phyloP scores from a whole-genome alignment of 192 early-diverging fungal genomes.

The Backusella luteola region DNA sequence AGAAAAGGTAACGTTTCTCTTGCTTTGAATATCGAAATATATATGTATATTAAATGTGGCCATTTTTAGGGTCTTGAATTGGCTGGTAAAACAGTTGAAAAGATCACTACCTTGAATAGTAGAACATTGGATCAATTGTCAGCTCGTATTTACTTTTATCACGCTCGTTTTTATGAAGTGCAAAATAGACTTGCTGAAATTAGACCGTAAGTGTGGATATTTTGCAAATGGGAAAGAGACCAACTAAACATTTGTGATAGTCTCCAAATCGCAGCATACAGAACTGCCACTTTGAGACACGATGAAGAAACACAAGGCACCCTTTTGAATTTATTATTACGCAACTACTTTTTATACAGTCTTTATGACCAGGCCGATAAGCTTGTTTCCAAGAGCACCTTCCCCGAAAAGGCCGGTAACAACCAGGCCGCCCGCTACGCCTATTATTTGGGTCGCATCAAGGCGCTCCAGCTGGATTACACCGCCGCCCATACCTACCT shows the following conservation, averaged over 20 bases:
- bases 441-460: conserved; percentile 96
- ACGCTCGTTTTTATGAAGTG: conserved; percentile 88
- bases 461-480: conserved; percentile 98
- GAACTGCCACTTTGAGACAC: conserved; percentile 87
- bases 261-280: conserved; percentile 75
- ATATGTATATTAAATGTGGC: no score
- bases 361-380: conserved; percentile 98
- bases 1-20: conserved; percentile 53
- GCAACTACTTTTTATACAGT: conserved; percentile 93
- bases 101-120: conserved; percentile 70
- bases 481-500: conserved; percentile 85
- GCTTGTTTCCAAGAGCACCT: conserved; percentile 87
- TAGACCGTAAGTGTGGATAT: conserved; percentile 55
- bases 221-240: background rate
- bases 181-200: conserved; percentile 67
- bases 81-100: conserved; percentile 62
- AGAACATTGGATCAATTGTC: conserved; percentile 88
- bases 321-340: conserved; percentile 86
- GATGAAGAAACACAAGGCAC: conserved; percentile 94
- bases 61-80: conserved; percentile 62
- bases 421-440: conserved; percentile 92
- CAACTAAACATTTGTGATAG: conserved; percentile 28
- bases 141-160: conserved; percentile 93
- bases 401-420: conserved; percentile 90
- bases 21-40: no score